Percentiles rank a stretch among this genome's conserved stretches.
phyloP scores from a whole-genome alignment of 1,284 basidiomycete species.

The Papiliotrema fonsecae region DNA sequence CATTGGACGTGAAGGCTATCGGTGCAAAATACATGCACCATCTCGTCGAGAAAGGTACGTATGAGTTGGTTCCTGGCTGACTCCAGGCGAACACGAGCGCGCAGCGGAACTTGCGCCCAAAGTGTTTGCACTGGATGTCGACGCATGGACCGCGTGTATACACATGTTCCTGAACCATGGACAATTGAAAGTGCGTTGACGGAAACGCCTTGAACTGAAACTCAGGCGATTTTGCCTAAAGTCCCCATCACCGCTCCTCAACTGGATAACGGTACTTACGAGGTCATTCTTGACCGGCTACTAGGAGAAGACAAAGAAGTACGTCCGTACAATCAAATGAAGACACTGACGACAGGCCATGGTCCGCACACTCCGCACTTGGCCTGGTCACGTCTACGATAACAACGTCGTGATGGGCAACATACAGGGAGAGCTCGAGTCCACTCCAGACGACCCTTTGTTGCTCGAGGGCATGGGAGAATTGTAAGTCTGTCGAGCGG shows the following conservation, averaged over 20 bases:
- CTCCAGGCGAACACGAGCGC: conserved; percentile 66
- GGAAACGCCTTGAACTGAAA: neutral
- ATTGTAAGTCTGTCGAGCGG: conserved; percentile 55
- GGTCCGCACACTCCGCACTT: conserved; percentile 71
- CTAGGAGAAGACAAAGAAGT: conserved; percentile 72
- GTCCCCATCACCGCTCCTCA: conserved; percentile 79
- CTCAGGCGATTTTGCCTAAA: conserved; percentile 76
- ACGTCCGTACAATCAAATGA: conserved; percentile 20
- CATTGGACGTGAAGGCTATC: conserved; percentile 65
- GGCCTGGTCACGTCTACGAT: conserved; percentile 90
- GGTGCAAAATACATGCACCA: conserved; percentile 79
- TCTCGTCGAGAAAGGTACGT: conserved; percentile 66
- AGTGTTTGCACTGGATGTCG: conserved; percentile 72
- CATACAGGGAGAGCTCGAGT: conserved; percentile 74
- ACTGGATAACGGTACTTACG: conserved; percentile 80
- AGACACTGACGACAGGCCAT: conserved; percentile 55
- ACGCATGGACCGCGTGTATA: conserved; percentile 92
- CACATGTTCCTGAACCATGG: conserved; percentile 82
- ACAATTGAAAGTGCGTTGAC: conserved; percentile 62
- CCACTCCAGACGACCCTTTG: conserved; percentile 56
- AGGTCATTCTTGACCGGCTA: conserved; percentile 89
- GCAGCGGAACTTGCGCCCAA: conserved; percentile 83
- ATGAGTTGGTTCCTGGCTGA: neutral
- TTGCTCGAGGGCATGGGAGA: conserved; percentile 92
- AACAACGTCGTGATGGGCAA: conserved; percentile 79